Evolutionary conservation across 768 basidiomycete species (phyloP), one percentile per base, ranked within the genome.

Genomic region (Pisolithus microcarpus): DNA sequence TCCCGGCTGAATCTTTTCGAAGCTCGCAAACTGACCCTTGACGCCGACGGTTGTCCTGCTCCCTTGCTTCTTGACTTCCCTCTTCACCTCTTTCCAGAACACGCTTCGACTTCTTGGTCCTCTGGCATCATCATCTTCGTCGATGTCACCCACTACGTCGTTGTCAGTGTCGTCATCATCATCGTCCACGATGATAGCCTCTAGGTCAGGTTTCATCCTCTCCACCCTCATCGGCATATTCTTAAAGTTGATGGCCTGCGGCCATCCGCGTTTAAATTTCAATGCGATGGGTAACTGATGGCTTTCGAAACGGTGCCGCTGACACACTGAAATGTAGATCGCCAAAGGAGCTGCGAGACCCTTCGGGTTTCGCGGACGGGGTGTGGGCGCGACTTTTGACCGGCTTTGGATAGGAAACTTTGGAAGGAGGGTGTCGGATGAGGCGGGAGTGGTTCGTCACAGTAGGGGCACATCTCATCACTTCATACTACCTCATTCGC

Each of bases 1-100:
- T 70, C 92, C 91, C 24, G 91, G 90, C 59, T 91, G 87, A 4
- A 81, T 80, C 68, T 82, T 85, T 57, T 89, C 80, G 58, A 94
- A 94, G 56, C 72, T 87, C 16, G 78, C 75, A 58, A 85, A 90
- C 59, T 93, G 90, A 1, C 80, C 87, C 42, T 75, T 77, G 45
- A 87, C 78, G 38, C 88, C 84, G 1, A 77, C 75, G 16, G 80
- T 80, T 11, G 79, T 79, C 44, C 82, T 78, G 26, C 79, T 75
- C 0, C 89, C 90, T 51, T 82, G 81, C 56, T 70, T 66, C 63
- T 77, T 78, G 43, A 90, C 72, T 52, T 84, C 82, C 45, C 72
- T 72, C 64, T 81, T 72, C 7, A 84, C 65, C 31, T 87, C 84
- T 38, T 61, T 69, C 87, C 87, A 92, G 61, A 90, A 90, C 2